phyloP scores from a whole-genome alignment of 495 filamentous ascomycete genomes.

The Penicillium turbatum region DNA sequence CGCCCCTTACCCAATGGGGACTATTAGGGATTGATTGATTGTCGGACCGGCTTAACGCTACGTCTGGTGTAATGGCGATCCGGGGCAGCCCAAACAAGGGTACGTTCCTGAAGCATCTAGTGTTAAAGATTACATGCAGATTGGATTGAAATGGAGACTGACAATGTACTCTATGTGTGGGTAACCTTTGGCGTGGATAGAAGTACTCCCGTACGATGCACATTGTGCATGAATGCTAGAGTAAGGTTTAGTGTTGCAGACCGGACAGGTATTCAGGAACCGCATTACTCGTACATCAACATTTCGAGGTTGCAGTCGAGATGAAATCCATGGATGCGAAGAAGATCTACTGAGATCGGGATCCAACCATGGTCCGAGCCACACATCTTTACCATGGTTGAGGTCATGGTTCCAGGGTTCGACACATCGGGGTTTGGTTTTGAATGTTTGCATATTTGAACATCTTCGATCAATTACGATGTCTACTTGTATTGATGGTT shows the following conservation, averaged over 20 bases:
- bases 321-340: neutral
- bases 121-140: neutral
- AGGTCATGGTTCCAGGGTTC: neutral
- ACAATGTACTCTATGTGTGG: neutral
- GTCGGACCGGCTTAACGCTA: neutral
- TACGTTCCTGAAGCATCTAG: neutral
- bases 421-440: neutral
- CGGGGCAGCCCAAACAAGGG: neutral
- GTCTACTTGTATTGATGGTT: neutral
- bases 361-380: neutral
- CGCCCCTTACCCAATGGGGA: neutral
- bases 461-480: neutral
- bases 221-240: neutral
- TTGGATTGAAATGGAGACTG: neutral
- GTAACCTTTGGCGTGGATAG: neutral
- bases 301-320: neutral
- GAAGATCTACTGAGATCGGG: constrained; percentile 3
- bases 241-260: constrained; percentile 3
- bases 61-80: neutral
- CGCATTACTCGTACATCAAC: neutral
- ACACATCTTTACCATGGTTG: neutral
- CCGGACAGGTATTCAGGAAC: constrained; percentile 2
- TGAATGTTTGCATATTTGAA: neutral
- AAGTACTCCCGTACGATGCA: too few species aligned
- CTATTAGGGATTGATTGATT: neutral